Base-by-base conservation (phyloP, 768 basidiomycete species). In the Fomitopsis pulvina region DNA sequence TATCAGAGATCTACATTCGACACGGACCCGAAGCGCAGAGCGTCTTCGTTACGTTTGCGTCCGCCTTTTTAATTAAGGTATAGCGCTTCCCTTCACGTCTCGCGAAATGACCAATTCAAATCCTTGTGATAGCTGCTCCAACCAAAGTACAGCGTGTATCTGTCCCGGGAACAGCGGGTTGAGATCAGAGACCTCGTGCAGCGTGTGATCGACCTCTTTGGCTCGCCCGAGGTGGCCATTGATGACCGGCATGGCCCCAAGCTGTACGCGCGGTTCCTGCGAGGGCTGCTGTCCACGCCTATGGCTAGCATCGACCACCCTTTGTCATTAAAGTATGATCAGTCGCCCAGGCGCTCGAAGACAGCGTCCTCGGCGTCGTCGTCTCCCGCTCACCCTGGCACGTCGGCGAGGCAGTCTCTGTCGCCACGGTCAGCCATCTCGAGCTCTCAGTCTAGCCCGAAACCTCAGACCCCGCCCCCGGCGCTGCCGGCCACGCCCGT, bases 171-270 rank as follows among this genome's bases (percentile, higher is more conserved):
- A 42, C 74, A 77, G 49, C 80, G 86, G 21, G 59, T 69, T 16
- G 79, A 83, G 52, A 86, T 91, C 49, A 77, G 79, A 20, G 61
- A 64, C 0, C 69, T 80, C 21, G 85, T 92, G 0, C 79, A 83
- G 59, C 72, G 74, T 48, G 79, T 85, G 51, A 75, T 85, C 41
- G 74, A 85, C 52, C 73, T 89, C 1, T 74, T 92, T 3, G 76
- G 77, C 2, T 80, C 82, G 0, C 76, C 84, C 5, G 80, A 83
- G 48, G 78, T 92, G 16, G 82, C 83, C 18, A 75, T 92, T 51
- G 90, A 92, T 65, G 83, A 87, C 24, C 81, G 81, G 16, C 88
- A 92, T 60, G 86, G 85, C 0, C 89, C 88, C 1, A 85, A 81
- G 61, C 69, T 91, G 4, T 91, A 89, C 63, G 79, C 89, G 0